Conservation (phyloP, 73 alveolate species). For the Paramecium biaurelia region DNA sequence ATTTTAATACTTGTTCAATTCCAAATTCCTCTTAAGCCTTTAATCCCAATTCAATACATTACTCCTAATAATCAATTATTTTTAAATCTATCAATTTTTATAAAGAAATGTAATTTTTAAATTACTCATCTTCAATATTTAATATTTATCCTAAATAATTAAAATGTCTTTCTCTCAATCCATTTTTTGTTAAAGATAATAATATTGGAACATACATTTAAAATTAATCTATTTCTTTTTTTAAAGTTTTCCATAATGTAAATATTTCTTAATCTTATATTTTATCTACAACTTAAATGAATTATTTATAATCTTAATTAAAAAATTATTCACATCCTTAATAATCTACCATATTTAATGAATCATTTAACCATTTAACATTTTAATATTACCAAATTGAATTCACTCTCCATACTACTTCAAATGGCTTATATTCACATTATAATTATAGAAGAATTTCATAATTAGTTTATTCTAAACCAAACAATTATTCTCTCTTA, state of each 20-base stretch:
- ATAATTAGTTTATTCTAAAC: not conserved
- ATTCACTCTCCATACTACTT: slow-evolving; percentile 1
- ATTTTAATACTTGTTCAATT: not conserved
- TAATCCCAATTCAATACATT: not conserved
- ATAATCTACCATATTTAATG: not conserved
- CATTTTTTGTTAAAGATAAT: not conserved
- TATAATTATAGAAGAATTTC: not conserved
- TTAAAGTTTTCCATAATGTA: not conserved
- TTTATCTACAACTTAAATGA: not conserved
- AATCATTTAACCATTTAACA: not conserved
- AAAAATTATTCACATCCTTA: not conserved
- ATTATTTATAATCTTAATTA: not conserved
- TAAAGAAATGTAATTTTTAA: not conserved
- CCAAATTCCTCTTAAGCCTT: not conserved
- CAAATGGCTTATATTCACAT: slow-evolving; percentile 9
- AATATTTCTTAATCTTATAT: not conserved
- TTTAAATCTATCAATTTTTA: not conserved
- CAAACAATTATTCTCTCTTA: slow-evolving; percentile 3
- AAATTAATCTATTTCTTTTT: not conserved
- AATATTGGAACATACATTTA: not conserved
- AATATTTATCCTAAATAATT: not conserved
- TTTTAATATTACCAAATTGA: not conserved
- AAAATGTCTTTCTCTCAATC: not conserved
- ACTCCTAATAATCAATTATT: not conserved
- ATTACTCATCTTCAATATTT: not conserved